Percentiles rank a stretch among this genome's conserved stretches.
These are phyloP conservation scores for Globisporangium paddicum DNA, from an alignment of 352 stramenopile genomes.

Conservation along the genomic window DNA sequence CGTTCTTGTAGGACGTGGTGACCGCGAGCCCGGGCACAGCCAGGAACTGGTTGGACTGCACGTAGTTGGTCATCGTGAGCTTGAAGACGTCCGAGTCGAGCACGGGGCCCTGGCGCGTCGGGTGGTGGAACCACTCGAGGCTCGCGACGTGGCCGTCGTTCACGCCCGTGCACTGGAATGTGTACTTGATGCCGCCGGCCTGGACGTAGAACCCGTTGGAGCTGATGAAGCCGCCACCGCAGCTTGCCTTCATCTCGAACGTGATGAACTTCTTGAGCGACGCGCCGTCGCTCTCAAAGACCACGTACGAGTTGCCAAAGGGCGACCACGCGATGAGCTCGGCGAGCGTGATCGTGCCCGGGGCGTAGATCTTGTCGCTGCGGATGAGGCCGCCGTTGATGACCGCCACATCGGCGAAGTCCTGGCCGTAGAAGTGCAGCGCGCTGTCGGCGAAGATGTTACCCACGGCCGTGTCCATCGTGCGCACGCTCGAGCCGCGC, in stretches of 20 bases:
- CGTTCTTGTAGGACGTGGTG: constrained; percentile 18
- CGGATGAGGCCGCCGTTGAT: constrained; percentile 71
- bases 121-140: constrained; percentile 56
- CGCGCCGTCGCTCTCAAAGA: constrained; percentile 46
- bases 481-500: constrained; percentile 35
- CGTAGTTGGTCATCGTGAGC: constrained; percentile 48
- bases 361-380: constrained; percentile 50
- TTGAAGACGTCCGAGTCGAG: constrained; percentile 54
- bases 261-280: constrained; percentile 60
- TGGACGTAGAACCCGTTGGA: constrained; percentile 69
- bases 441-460: constrained; percentile 49
- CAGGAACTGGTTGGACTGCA: constrained; percentile 52
- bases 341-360: constrained; percentile 43
- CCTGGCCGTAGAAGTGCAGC: constrained; percentile 45
- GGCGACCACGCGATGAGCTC: constrained; percentile 59
- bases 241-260: constrained; percentile 42
- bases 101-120: constrained; percentile 38
- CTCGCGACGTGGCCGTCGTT: constrained; percentile 31
- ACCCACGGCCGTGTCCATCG: constrained; percentile 42
- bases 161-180: constrained; percentile 48
- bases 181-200: constrained; percentile 60
- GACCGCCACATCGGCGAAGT: constrained; percentile 42
- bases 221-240: constrained; percentile 35
- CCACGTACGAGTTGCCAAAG: constrained; percentile 63
- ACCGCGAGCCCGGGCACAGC: constrained; percentile 27